A percentile compares a stretch with the other conserved stretches of the same genome.
Conservation (phyloP, 495 filamentous ascomycete genomes). For the Neurospora sp. region DNA sequence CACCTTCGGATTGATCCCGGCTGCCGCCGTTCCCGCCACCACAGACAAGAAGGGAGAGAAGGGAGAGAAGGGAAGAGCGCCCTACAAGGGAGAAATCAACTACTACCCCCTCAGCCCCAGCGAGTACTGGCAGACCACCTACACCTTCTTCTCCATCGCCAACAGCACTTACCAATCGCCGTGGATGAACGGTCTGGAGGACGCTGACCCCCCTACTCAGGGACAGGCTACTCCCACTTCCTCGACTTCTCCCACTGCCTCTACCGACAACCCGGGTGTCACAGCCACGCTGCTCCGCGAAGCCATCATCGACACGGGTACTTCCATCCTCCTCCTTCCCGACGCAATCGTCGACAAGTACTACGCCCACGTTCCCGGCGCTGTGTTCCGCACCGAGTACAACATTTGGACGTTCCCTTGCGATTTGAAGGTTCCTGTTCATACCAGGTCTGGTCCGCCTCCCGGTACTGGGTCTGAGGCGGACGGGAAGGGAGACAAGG, state of each 20-base stretch:
- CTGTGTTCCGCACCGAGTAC: constrained; percentile 42
- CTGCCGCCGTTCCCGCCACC: not conserved
- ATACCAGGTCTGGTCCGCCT: not conserved
- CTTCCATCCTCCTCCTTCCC: constrained; percentile 58
- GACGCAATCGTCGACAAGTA: constrained; percentile 50
- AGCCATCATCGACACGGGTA: constrained; percentile 69
- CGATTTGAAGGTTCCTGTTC: constrained; percentile 20
- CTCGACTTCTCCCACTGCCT: not conserved
- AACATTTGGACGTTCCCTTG: constrained; percentile 57
- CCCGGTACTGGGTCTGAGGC: not conserved
- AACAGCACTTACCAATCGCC: constrained; percentile 23
- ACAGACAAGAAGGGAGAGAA: constrained; percentile 25
- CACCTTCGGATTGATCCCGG: constrained; percentile 60
- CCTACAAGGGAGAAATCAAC: constrained; percentile 39
- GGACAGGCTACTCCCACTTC: not conserved
- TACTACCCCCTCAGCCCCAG: constrained; percentile 54
- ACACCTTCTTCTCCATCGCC: constrained; percentile 47
- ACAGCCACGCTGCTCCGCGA: not conserved
- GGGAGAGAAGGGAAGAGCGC: constrained; percentile 16
- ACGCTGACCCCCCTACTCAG: not conserved
- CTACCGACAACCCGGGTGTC: not conserved
- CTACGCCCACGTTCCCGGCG: constrained; percentile 53
- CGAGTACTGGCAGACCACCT: constrained; percentile 56
- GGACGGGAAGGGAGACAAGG: not conserved
- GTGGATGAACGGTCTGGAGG: constrained; percentile 10